Base-by-base conservation (phyloP, 192 early-diverging fungal species). In the Backusella australiensis region DNA sequence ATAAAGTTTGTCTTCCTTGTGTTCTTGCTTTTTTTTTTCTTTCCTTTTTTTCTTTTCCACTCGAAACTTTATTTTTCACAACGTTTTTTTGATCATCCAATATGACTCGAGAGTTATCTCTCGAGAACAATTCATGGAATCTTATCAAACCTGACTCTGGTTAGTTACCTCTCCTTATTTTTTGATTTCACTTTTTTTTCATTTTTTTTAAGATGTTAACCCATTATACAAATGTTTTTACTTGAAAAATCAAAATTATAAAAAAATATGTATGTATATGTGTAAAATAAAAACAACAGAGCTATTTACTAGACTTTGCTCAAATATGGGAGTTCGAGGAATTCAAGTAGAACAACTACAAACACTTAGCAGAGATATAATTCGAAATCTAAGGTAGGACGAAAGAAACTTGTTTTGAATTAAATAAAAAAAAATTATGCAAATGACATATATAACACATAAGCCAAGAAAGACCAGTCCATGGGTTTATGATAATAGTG, bases 81-180 rank as follows among this genome's bases (percentile, higher is more conserved):
- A 69, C 11, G 2, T 35, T 39, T 34, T 35, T 49, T 49, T 49
- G 19, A 49, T 41, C n/a, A 29, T 6, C 12, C 9, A 73, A n/a
- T 21, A 77, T 77, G 76, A 72, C 69, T 29, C 38, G 49, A 71
- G 69, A 71, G 38, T 46, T 38, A 15, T 41, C 69, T 71, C 38
- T 26, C 29, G 77, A 71, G 21, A 71, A 56, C 19, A 34, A 74
- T 26, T 74, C 65, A 4, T 91, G 91, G 91, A 85, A 84, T 72
- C 74, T 87, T 49, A 86, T 92, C 74, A 87, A 91, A 68, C 88
- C 88, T 71, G 89, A 91, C 75, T 88, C 91, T n/a, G 85, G 89
- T 74, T 74, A 71, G 73, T 59, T n/a, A 23, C 19, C 29, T 29
- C 6, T 36, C 26, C 17, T 68, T 68, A 36, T n/a, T n/a, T 15